Base-by-base conservation (phyloP, 106 monocot genomes). In the Dendrobium officinale region DNA sequence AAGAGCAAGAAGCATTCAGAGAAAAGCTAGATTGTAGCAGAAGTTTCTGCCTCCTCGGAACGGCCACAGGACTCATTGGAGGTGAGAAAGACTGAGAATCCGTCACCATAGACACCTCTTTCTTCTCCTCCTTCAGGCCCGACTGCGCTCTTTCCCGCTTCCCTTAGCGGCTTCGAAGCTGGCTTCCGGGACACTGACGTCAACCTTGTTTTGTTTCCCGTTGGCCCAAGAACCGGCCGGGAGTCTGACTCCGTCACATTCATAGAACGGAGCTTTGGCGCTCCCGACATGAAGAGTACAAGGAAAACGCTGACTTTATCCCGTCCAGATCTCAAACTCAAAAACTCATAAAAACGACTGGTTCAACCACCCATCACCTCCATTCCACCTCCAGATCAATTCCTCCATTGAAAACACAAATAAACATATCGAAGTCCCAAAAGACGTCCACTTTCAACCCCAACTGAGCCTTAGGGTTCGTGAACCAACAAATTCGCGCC, bases 361-460 rank as follows among this genome's bases (percentile, higher is more conserved):
- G 89, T 90, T 29, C 92, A 90, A 20, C 92, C 90, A 10, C 10
- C 13, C 43, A 66, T 90, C 3, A 92, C 89, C 78, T 24, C 64
- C 22, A 24, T 24, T 66, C 64, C 64, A 13, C 13, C 13, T 24
- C 64, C 64, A 6, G 24, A 66, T 66, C 64, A 66, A 66, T 4
- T 66, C 64, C 64, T 66, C 64, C 64, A 66, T 66, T 3, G 64
- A 66, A 66, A 66, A 5, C 64, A 8, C 64, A 66, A 26, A 26
- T 10, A 24, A 66, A 22, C 64, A 66, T 26, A 24, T 9, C 4
- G 2, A 26, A 22, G 64, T n/a, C 24, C 24, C 64, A 6, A 66
- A 26, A 26, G 64, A 1, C 15, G 51, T 51, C 51, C 10, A 13
- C 51, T 51, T 45, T 45, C 45, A 45, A 6, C 45, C 45, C 45